phyloP scores from a whole-genome alignment of 192 early-diverging fungal genomes.

The Podila epigama region DNA sequence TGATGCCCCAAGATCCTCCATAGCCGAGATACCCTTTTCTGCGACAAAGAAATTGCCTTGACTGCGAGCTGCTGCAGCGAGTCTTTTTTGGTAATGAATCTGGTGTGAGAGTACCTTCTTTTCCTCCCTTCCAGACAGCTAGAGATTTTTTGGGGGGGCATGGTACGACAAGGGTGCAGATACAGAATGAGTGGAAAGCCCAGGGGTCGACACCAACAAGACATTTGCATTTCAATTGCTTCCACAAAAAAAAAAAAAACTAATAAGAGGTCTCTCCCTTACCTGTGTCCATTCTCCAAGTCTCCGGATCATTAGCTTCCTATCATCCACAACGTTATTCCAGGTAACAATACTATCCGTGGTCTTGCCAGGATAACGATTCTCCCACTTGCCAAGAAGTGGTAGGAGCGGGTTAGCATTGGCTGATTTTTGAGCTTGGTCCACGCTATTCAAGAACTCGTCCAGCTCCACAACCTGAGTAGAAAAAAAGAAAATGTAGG shows the following conservation, averaged over 20 bases:
- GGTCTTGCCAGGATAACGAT: slow-evolving; percentile 54
- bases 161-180: too few relatives aligned
- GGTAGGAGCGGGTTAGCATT: slow-evolving; percentile 16
- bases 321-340: slow-evolving; percentile 63
- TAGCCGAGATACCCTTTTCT: slow-evolving; percentile 48
- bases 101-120: slow-evolving; percentile 14
- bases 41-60: slow-evolving; percentile 69
- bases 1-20: slow-evolving; percentile 36
- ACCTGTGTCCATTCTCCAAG: slow-evolving; percentile 27
- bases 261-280: background rate
- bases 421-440: slow-evolving; percentile 12
- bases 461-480: slow-evolving; percentile 61
- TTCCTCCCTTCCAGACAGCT: slow-evolving; percentile 34
- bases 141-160: too few relatives aligned
- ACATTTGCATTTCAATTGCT: background rate
- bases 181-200: too few relatives aligned
- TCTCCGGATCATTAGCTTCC: slow-evolving; percentile 56
- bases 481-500: background rate
- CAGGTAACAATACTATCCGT: slow-evolving; percentile 65
- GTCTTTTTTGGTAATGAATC: slow-evolving; percentile 41
- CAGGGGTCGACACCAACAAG: too few relatives aligned
- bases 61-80: slow-evolving; percentile 64
- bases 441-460: slow-evolving; percentile 51
- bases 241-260: background rate
- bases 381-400: slow-evolving; percentile 32